phyloP scores from a whole-genome alignment of 768 basidiomycete species.

The Lyophyllum semitale region DNA sequence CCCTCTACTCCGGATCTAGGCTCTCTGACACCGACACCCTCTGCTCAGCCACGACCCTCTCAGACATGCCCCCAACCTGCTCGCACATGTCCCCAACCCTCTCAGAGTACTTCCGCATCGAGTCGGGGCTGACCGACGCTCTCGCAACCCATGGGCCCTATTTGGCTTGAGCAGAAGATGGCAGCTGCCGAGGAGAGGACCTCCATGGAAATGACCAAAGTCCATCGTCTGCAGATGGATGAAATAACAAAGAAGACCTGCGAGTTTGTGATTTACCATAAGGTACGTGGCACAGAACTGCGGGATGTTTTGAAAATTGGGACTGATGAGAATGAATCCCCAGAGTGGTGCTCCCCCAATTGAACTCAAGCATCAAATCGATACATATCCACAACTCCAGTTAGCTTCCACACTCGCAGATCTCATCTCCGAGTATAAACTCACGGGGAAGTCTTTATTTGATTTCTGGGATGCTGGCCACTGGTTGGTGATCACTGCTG shows the following conservation, averaged over 20 bases:
- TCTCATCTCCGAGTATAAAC: background rate
- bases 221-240: no score
- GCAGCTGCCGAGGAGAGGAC: background rate
- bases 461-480: background rate
- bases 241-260: no score
- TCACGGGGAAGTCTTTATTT: background rate
- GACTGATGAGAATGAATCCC: background rate
- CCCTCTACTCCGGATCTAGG: background rate
- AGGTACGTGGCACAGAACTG: background rate
- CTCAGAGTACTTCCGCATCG: background rate
- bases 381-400: background rate
- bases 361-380: background rate
- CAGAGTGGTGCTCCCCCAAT: background rate
- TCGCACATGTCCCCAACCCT: no score
- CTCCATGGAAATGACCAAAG: no score
- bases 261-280: background rate
- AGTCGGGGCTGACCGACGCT: background rate
- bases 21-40: background rate
- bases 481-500: background rate
- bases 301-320: background rate
- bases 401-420: background rate
- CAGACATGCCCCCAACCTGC: no score
- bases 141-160: background rate
- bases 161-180: background rate
- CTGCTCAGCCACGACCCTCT: background rate